Conservation (phyloP, 2,329 filamentous ascomycete genomes). For the Cordyceps militaris region DNA sequence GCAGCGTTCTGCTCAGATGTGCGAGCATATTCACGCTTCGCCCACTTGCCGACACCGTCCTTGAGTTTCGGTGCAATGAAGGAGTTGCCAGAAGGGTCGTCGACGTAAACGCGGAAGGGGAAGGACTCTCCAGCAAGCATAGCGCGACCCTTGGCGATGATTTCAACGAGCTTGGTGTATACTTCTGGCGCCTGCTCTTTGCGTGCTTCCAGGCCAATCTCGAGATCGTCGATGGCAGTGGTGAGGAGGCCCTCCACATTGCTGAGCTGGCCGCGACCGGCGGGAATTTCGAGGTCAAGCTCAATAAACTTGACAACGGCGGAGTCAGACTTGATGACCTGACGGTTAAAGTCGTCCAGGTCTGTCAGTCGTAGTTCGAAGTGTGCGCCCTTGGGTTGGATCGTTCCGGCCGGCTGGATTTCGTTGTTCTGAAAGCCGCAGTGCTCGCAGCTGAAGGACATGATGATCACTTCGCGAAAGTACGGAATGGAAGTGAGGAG, state of each 20-base stretch:
- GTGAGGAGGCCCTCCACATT: conserved; percentile 86
- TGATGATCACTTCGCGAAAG: conserved; percentile 95
- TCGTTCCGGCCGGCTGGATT: conserved; percentile 83
- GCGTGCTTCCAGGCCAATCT: conserved; percentile 72
- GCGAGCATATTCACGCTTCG: conserved; percentile 74
- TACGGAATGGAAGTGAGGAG: conserved; percentile 90
- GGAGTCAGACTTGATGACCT: conserved; percentile 87
- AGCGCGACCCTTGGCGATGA: conserved; percentile 65
- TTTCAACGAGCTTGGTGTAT: conserved; percentile 66
- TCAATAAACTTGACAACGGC: conserved; percentile 83
- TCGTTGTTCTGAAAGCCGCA: conserved; percentile 89
- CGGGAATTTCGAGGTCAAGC: conserved; percentile 85
- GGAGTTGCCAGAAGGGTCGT: conserved; percentile 92
- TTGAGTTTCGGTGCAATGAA: conserved; percentile 87
- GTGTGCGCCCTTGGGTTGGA: conserved; percentile 80
- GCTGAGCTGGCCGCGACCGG: conserved; percentile 83
- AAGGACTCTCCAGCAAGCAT: conserved; percentile 74
- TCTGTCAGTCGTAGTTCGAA: conserved; percentile 75
- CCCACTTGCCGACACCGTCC: conserved; percentile 79
- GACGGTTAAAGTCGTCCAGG: conserved; percentile 69
- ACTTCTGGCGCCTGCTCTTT: conserved; percentile 73
- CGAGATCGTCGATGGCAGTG: conserved; percentile 73
- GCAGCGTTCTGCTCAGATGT: conserved; percentile 80
- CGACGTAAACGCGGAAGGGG: conserved; percentile 80
- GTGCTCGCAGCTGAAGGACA: conserved; percentile 90